Conservation (phyloP, 192 early-diverging fungal genomes). For the Coemansia sp. region DNA sequence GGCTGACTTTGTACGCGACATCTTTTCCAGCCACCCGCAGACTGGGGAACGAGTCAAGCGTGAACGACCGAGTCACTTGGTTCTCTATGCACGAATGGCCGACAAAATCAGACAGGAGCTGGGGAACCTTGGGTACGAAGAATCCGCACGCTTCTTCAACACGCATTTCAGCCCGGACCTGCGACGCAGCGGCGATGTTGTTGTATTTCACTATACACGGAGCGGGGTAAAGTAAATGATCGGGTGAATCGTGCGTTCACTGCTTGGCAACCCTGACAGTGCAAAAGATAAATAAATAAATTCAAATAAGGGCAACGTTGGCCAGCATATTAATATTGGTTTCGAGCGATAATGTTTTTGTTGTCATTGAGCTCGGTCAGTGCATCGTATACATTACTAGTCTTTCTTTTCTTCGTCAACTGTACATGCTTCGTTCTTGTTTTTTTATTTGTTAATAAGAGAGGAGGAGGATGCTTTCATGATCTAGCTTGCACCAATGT, state of each 20-base stretch:
- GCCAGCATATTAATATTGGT: no score
- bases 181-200: conserved; percentile 77
- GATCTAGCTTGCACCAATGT: not conserved
- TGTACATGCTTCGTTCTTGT: not conserved
- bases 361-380: no score
- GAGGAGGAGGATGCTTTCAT: not conserved
- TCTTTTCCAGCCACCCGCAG: conserved; percentile 24
- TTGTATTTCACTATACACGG: conserved; percentile 63
- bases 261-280: no score
- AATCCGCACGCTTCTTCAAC: conserved; percentile 90
- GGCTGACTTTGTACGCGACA: conserved; percentile 54
- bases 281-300: no score
- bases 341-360: no score
- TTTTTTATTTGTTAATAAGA: not conserved
- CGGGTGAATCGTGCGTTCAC: no score
- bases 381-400: no score
- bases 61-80: conserved; percentile 71
- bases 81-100: conserved; percentile 75
- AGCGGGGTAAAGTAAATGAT: not conserved
- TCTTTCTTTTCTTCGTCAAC: no score
- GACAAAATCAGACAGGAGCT: conserved; percentile 42
- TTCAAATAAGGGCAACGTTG: not conserved
- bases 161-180: conserved; percentile 84
- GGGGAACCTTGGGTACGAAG: conserved; percentile 55
- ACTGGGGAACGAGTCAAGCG: not conserved